Base-by-base conservation (phyloP, 768 basidiomycete genomes). In the Gymnopilus junonius region DNA sequence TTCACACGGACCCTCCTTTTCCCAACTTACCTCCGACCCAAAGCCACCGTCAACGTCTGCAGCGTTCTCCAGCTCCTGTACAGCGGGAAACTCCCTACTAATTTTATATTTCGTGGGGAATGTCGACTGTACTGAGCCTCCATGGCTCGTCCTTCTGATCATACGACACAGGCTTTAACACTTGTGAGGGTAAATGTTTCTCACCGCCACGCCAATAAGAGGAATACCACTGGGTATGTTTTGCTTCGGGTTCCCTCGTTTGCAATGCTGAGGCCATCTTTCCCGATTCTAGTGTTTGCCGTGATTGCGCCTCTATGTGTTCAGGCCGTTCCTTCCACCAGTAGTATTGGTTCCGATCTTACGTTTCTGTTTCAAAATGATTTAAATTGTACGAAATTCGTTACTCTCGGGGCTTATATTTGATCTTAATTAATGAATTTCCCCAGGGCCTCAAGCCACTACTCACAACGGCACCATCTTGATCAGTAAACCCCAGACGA, bases 311-410 rank as follows among this genome's bases (percentile, higher is more conserved):
- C 17, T 7, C 17, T 10, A 43, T 12, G 34, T 17, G 51, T 67
- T 35, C 29, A 29, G 31, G n/a, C n/a, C 29, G 59, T 64, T 8
- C 64, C 69, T 4, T 71, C 66, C 15, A 40, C 69, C 1, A 48
- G 45, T 27, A 59, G 34, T 31, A 58, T 72, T 43, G 69, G 67
- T 14, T 64, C 70, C n/a, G 73, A 72, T 51, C 55, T 77, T 31
- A 71, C 70, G 2, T 68, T 77, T 35, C 65, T 75, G 4, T 73
- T 74, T 58, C 76, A 76, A 69, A 76, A 76, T 58, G 72, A 76
- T 45, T 70, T 77, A 15, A 71, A 76, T 62, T 76, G 75, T 73
- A 60, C 25, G 73, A 37, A 11, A 8, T 29, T 39, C 17, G 37
- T 27, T 40, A 0, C 17, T 27, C 32, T 10, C 0, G 4, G 5